Base-by-base conservation (phyloP, 2,329 filamentous ascomycete genomes). In the Clonostachys solani region DNA sequence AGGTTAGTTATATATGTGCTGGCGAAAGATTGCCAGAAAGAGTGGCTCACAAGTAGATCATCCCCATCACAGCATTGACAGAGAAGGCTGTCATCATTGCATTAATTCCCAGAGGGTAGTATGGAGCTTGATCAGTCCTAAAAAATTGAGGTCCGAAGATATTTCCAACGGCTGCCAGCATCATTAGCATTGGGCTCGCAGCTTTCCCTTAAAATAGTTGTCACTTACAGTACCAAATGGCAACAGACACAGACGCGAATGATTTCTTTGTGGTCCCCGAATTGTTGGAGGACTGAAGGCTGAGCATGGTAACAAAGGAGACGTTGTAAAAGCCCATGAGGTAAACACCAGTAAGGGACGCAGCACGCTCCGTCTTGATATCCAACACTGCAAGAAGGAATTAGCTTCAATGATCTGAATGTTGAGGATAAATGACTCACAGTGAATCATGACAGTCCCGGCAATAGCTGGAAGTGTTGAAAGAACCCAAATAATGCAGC, bases 301-400 rank as follows among this genome's bases (percentile, higher is more conserved):
- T 64, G 1, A 64, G 49, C 13, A 61, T 50, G 1, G 61, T 54
- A 1, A 62, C 55, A 47, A 54, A 65, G 0, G 61, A 54, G 0
- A 58, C 56, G 16, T 64, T 64, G n/a, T 64, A 64, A 33, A 64
- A 64, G 0, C 61, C 61, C 60, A 64, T 61, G 1, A 65, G 46
- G 29, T 65, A 64, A 4, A 63, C 61, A 0, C 58, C 60, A 0
- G 61, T 58, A 1, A 65, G 33, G 0, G 60, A 61, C 0, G 60
- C 61, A 23, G 61, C 43, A 18, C 61, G 47, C 0, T 55, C 43
- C 0, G 49, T 37, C 2, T 43, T 44, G 3, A 49, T 47, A 18
- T 62, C 49, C 0, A 64, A 44, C 47, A 13, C 23, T 29, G 9
- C 23, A 10, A 29, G 23, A 29, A 10, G 8, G 23, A 10, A 10